Evolutionary conservation across 108 stramenopile genomes (phyloP).

Genomic region (Nitzschia inconspicua): DNA sequence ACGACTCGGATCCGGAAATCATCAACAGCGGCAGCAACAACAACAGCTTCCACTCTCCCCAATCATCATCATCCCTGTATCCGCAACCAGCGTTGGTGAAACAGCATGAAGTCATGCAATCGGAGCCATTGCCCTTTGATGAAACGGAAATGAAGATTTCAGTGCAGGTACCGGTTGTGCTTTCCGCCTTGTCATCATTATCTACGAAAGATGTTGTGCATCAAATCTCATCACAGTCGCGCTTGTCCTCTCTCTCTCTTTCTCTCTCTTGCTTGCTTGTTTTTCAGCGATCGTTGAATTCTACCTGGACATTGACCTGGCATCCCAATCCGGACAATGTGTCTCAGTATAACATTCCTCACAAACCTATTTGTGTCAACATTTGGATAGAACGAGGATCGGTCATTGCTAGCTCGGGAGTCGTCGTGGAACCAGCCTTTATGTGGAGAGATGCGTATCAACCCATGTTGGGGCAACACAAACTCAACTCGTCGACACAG

Average conservation of each 20-base stretch:
- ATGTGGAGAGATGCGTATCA: conserved; percentile 46
- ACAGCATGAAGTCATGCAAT: neutral
- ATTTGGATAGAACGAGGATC: conserved; percentile 40
- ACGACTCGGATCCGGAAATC: conserved; percentile 35
- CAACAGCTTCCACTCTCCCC: neutral
- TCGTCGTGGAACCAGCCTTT: conserved; percentile 30
- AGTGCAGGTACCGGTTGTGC: neutral
- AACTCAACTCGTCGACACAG: conserved; percentile 20
- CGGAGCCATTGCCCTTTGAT: neutral
- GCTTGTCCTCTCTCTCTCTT: neutral
- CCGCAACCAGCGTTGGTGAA: neutral
- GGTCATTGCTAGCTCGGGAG: conserved; percentile 22
- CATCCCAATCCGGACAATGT: conserved; percentile 31
- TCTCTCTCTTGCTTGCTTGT: neutral
- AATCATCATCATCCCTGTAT: neutral
- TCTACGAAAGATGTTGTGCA: neutral
- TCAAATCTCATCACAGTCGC: neutral
- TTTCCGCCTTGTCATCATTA: neutral
- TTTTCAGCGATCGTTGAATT: conserved; percentile 31
- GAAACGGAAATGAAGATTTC: conserved; percentile 10
- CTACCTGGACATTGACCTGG: conserved; percentile 39
- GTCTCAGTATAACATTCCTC: conserved; percentile 14
- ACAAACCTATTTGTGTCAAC: conserved; percentile 28
- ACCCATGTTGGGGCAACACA: conserved; percentile 9
- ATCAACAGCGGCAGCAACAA: neutral